phyloP scores from a whole-genome alignment of 164 flowering plant genomes.

The Piper longum region DNA sequence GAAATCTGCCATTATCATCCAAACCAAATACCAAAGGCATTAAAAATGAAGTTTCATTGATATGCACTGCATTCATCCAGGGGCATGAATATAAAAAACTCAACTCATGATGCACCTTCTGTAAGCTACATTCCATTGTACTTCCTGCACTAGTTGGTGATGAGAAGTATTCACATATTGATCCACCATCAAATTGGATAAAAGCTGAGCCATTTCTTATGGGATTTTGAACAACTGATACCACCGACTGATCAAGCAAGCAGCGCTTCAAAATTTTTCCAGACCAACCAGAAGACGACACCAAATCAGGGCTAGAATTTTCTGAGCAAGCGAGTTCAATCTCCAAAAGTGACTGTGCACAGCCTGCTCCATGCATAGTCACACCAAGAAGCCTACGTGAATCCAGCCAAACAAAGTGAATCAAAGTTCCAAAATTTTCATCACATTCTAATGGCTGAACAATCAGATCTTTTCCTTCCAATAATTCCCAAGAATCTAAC shows the following conservation, averaged over 20 bases:
- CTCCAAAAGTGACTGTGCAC: slow-evolving; percentile 44
- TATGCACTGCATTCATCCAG: slow-evolving; percentile 50
- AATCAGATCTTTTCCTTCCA: slow-evolving; percentile 62
- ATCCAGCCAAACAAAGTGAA: slow-evolving; percentile 78
- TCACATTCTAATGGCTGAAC: slow-evolving; percentile 43
- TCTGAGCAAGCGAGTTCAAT: slow-evolving; percentile 58
- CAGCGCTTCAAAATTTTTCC: slow-evolving; percentile 25
- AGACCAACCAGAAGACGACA: slow-evolving; percentile 71
- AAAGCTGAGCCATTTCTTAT: slow-evolving; percentile 39
- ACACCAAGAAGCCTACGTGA: slow-evolving; percentile 52
- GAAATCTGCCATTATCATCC: slow-evolving; percentile 55
- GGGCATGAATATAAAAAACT: slow-evolving; percentile 61
- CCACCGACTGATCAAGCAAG: slow-evolving; percentile 32
- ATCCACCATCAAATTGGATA: slow-evolving; percentile 69
- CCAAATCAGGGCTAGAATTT: slow-evolving; percentile 41
- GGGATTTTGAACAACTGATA: slow-evolving; percentile 46
- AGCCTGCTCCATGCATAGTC: slow-evolving; percentile 27
- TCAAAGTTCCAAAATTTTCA: slow-evolving; percentile 24
- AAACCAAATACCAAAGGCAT: slow-evolving; percentile 61
- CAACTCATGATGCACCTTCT: slow-evolving; percentile 17
- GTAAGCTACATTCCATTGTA: slow-evolving; percentile 7
- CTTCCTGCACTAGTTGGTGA: slow-evolving; percentile 21
- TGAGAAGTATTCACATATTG: slow-evolving; percentile 40
- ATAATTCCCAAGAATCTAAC: slow-evolving; percentile 56
- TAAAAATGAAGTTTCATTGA: slow-evolving; percentile 22